These are phyloP conservation scores for Penicillium digitatum DNA, from an alignment of 2,329 filamentous ascomycete genomes.

Conservation along the genomic window DNA sequence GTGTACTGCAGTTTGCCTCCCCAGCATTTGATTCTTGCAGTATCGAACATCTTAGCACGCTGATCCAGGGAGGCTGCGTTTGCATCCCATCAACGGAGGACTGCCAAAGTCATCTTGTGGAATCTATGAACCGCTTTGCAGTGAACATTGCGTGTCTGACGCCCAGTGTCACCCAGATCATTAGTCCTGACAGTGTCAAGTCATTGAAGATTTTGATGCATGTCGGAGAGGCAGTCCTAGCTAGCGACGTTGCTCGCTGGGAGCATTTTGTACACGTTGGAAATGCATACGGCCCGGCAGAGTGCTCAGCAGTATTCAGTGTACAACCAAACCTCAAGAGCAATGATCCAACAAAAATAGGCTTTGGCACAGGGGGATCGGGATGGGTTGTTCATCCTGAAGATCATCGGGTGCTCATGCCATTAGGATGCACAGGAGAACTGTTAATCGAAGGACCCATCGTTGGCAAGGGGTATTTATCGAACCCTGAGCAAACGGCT, in stretches of 20 bases:
- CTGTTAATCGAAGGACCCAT: constrained; percentile 1
- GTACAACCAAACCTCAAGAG: constrained; percentile 24
- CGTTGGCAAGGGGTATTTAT: not conserved
- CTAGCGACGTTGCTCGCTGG: constrained; percentile 34
- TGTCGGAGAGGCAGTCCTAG: constrained; percentile 21
- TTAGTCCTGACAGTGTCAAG: not conserved
- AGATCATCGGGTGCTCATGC: not conserved
- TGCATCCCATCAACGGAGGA: constrained; percentile 12
- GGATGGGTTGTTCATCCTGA: constrained; percentile 6
- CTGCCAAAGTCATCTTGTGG: constrained; percentile 40
- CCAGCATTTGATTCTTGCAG: constrained; percentile 7
- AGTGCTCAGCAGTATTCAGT: constrained; percentile 32
- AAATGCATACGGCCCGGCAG: constrained; percentile 42
- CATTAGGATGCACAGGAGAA: constrained; percentile 1
- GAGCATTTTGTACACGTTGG: constrained; percentile 32
- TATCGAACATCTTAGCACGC: constrained; percentile 11
- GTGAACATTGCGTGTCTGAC: not conserved
- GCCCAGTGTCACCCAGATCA: not conserved
- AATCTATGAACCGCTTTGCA: constrained; percentile 44
- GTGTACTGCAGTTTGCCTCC: constrained; percentile 7
- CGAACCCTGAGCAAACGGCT: not conserved
- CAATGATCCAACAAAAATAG: not conserved
- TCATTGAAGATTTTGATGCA: constrained; percentile 20
- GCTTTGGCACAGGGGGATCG: not conserved
- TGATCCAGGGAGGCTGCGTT: constrained; percentile 16